Conservation (phyloP, 208 protist genomes). For the Leptomonas pyrrhocoris region DNA sequence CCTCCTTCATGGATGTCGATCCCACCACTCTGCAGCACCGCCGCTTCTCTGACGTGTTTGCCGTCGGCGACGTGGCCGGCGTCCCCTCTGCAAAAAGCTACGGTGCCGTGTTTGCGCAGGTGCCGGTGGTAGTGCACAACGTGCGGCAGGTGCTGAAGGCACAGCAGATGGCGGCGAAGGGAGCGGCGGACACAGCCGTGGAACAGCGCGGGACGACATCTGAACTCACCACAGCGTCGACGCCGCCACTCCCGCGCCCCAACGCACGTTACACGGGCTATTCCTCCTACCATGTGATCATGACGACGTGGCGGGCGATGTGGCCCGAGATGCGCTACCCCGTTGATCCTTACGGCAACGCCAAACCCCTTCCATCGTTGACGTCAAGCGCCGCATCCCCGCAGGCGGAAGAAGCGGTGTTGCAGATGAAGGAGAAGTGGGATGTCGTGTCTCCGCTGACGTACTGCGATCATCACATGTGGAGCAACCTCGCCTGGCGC, state of each 20-base stretch:
- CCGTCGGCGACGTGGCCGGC: constrained; percentile 82
- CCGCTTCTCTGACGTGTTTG: constrained; percentile 76
- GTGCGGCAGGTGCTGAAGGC: constrained; percentile 58
- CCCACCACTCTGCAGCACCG: constrained; percentile 76
- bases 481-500: constrained; percentile 73
- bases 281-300: constrained; percentile 80
- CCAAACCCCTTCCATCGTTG: neutral
- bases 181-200: too few relatives aligned
- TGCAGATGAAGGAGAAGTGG: constrained; percentile 6
- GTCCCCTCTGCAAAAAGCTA: constrained; percentile 85
- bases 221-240: neutral
- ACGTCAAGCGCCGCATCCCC: neutral
- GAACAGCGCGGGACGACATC: neutral
- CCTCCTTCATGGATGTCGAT: constrained; percentile 77
- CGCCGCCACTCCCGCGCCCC: neutral
- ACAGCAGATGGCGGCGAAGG: constrained; percentile 3
- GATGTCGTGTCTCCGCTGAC: constrained; percentile 25
- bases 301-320: constrained; percentile 85
- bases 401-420: neutral
- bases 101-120: constrained; percentile 75
- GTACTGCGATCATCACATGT: constrained; percentile 70
- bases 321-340: constrained; percentile 82
- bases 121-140: constrained; percentile 86
- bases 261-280: constrained; percentile 64
- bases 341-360: neutral